These are phyloP conservation scores for Astragalus membranaceus DNA, from an alignment of 306 rosid species.

Conservation along the genomic window DNA sequence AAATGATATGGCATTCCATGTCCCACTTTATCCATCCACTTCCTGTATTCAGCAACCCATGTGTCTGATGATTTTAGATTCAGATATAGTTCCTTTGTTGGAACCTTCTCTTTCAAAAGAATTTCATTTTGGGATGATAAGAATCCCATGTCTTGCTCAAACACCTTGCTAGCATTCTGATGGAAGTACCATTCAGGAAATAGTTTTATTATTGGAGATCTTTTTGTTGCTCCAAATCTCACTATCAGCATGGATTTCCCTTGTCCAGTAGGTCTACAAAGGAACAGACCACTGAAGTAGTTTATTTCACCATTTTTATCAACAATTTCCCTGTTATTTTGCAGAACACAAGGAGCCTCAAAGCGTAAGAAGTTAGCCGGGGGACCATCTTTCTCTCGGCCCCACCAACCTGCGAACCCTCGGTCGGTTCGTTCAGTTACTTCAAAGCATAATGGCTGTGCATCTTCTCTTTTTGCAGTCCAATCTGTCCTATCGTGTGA, in stretches of 20 bases:
- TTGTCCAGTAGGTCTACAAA: slow-evolving; percentile 92
- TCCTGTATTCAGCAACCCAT: slow-evolving; percentile 87
- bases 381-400: slow-evolving; percentile 44
- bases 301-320: slow-evolving; percentile 52
- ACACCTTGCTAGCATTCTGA: slow-evolving; percentile 90
- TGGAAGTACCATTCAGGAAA: slow-evolving; percentile 90
- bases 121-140: slow-evolving; percentile 87
- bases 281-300: slow-evolving; percentile 76
- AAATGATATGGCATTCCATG: slow-evolving; percentile 98
- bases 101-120: slow-evolving; percentile 69
- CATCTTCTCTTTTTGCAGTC: slow-evolving; percentile 82
- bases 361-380: slow-evolving; percentile 55
- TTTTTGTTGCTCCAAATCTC: slow-evolving; percentile 74
- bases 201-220: slow-evolving; percentile 43
- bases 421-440: slow-evolving; percentile 69
- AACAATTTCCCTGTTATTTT: slow-evolving; percentile 59
- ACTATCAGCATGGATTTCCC: slow-evolving; percentile 93
- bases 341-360: slow-evolving; percentile 88
- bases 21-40: slow-evolving; percentile 98
- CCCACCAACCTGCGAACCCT: slow-evolving; percentile 98
- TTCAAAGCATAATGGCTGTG: slow-evolving; percentile 67
- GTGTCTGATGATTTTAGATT: slow-evolving; percentile 82
- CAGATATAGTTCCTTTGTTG: slow-evolving; percentile 77
- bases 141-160: slow-evolving; percentile 99
- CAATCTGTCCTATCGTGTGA: slow-evolving; percentile 93